These are phyloP conservation scores for Leccinellum luteum DNA, from an alignment of 768 basidiomycete genomes.

Conservation along the genomic window DNA sequence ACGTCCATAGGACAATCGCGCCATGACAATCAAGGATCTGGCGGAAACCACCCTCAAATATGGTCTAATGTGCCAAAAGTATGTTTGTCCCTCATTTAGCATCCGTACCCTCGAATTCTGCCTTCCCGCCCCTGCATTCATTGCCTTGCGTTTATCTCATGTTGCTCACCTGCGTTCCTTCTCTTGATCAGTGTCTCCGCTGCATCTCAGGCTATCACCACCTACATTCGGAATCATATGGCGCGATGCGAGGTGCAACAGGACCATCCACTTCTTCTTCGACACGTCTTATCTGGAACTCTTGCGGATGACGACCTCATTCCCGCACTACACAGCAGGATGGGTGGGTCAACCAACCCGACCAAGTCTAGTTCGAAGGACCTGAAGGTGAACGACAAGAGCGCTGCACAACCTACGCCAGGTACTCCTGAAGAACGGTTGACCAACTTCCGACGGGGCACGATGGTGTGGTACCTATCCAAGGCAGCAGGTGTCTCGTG, in stretches of 20 bases:
- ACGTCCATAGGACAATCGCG: slow-evolving; percentile 62
- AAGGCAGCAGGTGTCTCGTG: slow-evolving; percentile 72
- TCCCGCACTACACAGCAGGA: slow-evolving; percentile 64
- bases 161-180: slow-evolving; percentile 8
- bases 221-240: slow-evolving; percentile 75
- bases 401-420: not conserved
- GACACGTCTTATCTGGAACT: slow-evolving; percentile 71
- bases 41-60: slow-evolving; percentile 64
- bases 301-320: slow-evolving; percentile 70
- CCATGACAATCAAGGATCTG: slow-evolving; percentile 85
- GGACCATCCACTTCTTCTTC: slow-evolving; percentile 71
- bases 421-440: slow-evolving; percentile 34
- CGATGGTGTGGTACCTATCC: slow-evolving; percentile 79
- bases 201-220: slow-evolving; percentile 78
- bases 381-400: slow-evolving; percentile 27
- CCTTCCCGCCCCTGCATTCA: slow-evolving; percentile 3
- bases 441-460: slow-evolving; percentile 77
- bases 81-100: slow-evolving; percentile 9
- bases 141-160: slow-evolving; percentile 11
- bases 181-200: slow-evolving; percentile 56
- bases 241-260: slow-evolving; percentile 68
- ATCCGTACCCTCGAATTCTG: slow-evolving; percentile 10
- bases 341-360: slow-evolving; percentile 60
- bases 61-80: slow-evolving; percentile 79
- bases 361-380: slow-evolving; percentile 24